Evolutionary conservation across 2,329 filamentous ascomycete genomes (phyloP), one percentile per base, ranked within the genome.

Genomic region (Plenodomus lindquistii): DNA sequence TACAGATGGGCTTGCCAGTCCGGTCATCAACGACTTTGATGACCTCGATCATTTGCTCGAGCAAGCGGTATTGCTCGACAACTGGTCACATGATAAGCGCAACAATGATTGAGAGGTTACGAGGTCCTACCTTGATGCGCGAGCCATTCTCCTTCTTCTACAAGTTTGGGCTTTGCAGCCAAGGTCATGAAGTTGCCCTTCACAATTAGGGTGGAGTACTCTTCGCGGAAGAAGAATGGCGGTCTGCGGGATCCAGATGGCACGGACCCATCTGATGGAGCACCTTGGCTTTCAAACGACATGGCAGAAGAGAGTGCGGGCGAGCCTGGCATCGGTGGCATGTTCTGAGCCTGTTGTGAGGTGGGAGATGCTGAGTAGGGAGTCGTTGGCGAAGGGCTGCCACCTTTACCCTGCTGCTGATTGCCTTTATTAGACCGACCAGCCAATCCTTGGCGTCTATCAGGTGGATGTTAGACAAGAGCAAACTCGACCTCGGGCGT

Each of bases 161-260:
- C 89, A 47, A 94, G 92, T 77, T 93, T 92, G 18, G 93, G 93
- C 68, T 92, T 88, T 41, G 91, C 91, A 65, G 92, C 95, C 50
- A 97, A 77, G 10, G 93, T 97, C 87, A 96, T 91, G 71, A 97
- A 97, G 77, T 97, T 97, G 50, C 93, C 93, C 78, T 93, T 96
- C 66, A 97, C 92, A 58, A 96, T 96, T 66, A 96, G 85, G 69
- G 87, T 89, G 45, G 88, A 86, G 69, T 89, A 88, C 53, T 84
- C 77, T 46, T 87, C 81, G 65, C 89, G 87, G 65, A 91, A 84
- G 85, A 89, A 91, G 52, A 89, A 76, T 15, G 89, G 89, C 35
- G 83, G 81, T 50, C 86, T 86, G 50, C 89, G 77, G 60, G 86
- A 84, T 66, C 85, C 54, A 52, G 67, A 59, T n/a, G 60, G 59